Conservation (phyloP, 352 stramenopile genomes). For the Phytopythium boreale region DNA sequence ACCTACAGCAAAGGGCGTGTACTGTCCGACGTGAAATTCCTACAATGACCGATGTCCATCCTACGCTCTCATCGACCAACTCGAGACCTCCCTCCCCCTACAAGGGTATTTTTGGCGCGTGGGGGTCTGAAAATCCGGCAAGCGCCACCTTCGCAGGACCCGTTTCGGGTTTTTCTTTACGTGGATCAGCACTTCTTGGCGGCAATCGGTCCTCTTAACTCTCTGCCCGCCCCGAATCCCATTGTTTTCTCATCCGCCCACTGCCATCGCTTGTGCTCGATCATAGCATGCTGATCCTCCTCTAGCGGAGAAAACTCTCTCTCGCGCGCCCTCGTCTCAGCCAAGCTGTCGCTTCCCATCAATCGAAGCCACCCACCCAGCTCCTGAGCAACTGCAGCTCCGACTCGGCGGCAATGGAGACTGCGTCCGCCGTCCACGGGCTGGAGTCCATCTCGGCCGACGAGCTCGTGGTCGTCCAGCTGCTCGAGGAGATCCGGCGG, state of each 20-base stretch:
- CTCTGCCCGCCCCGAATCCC: no score
- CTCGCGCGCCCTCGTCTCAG: background rate
- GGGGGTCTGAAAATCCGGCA: background rate
- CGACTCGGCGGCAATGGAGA: background rate
- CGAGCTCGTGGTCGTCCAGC: constrained; percentile 61
- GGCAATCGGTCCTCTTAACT: no score
- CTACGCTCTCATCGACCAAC: no score
- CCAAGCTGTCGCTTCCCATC: background rate
- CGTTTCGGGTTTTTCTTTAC: background rate
- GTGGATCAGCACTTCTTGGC: no score
- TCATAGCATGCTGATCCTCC: background rate
- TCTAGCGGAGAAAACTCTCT: background rate
- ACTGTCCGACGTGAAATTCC: no score
- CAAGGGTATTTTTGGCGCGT: background rate
- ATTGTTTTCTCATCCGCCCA: no score
- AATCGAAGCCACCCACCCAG: background rate
- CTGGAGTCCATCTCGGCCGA: constrained; percentile 17
- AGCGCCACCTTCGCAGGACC: background rate
- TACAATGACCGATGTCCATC: no score
- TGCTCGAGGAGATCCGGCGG: constrained; percentile 68
- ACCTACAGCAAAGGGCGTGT: no score
- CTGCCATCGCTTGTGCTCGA: background rate
- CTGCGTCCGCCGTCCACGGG: background rate
- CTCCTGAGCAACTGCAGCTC: background rate
- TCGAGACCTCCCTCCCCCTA: no score